Evolutionary conservation across 129 eudicot species (phyloP).

Genomic region (Lactuca saligna): DNA sequence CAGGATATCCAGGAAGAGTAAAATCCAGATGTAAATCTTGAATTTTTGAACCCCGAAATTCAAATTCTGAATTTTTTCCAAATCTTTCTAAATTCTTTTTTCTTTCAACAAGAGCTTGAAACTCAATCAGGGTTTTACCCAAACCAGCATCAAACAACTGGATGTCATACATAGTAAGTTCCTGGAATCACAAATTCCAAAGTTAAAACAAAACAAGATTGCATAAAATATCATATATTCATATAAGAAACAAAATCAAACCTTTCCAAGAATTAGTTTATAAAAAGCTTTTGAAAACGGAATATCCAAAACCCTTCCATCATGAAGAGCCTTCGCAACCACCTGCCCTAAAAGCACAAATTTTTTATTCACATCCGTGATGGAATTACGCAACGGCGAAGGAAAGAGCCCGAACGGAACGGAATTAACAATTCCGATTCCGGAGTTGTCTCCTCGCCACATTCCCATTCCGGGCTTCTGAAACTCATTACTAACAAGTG

Average conservation of each 20-base stretch:
- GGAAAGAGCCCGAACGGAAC: constrained; percentile 75
- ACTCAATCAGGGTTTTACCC: constrained; percentile 69
- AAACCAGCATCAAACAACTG: constrained; percentile 84
- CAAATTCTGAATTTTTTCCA: constrained; percentile 29
- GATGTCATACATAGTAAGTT: constrained; percentile 72
- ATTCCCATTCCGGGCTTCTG: constrained; percentile 69
- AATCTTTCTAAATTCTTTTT: constrained; percentile 40
- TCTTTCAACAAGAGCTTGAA: constrained; percentile 75
- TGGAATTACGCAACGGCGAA: constrained; percentile 61
- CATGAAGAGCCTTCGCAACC: constrained; percentile 86
- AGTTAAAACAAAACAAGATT: neutral
- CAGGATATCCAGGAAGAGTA: constrained; percentile 93
- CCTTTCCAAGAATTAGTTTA: constrained; percentile 85
- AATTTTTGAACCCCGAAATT: constrained; percentile 55
- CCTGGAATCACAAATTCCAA: constrained; percentile 42
- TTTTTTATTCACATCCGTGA: constrained; percentile 56
- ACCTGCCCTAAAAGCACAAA: constrained; percentile 80
- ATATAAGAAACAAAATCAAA: constrained; percentile 13
- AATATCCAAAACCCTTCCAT: constrained; percentile 90
- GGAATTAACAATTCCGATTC: constrained; percentile 33
- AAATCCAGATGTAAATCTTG: constrained; percentile 89
- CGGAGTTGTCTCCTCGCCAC: constrained; percentile 79
- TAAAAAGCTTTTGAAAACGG: constrained; percentile 85
- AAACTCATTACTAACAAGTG: constrained; percentile 86
- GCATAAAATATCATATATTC: neutral